These are phyloP conservation scores for Casuarina cunninghamiana DNA, from an alignment of 306 rosid species.

Conservation along the genomic window DNA sequence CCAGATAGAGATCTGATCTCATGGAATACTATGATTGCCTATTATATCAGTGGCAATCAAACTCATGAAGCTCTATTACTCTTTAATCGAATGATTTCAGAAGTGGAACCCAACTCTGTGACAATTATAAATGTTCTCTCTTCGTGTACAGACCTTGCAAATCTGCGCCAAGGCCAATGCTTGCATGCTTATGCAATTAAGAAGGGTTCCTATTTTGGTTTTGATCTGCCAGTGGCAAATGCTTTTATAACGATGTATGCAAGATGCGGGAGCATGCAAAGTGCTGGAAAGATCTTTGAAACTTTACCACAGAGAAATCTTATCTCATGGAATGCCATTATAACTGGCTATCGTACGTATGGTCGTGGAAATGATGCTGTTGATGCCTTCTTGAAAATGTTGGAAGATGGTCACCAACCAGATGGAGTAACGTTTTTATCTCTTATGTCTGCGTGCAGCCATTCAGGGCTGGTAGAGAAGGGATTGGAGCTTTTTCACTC, in stretches of 20 bases:
- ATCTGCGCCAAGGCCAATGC: constrained; percentile 42
- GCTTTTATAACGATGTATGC: constrained; percentile 45
- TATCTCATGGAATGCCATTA: constrained; percentile 52
- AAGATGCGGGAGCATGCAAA: constrained; percentile 44
- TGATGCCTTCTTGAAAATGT: constrained; percentile 33
- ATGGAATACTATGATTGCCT: constrained; percentile 50
- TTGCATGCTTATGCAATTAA: constrained; percentile 42
- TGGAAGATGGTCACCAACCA: constrained; percentile 42
- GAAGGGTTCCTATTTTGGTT: constrained; percentile 16
- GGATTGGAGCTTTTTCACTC: constrained; percentile 43
- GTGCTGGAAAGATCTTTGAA: constrained; percentile 40
- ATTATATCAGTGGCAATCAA: constrained; percentile 32
- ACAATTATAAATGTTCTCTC: constrained; percentile 45
- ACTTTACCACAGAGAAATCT: constrained; percentile 30
- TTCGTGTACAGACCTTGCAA: constrained; percentile 41
- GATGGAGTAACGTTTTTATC: constrained; percentile 37
- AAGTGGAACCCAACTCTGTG: constrained; percentile 39
- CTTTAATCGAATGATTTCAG: constrained; percentile 41
- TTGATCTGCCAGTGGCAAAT: constrained; percentile 37
- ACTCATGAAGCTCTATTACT: constrained; percentile 33
- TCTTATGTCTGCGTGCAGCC: constrained; percentile 55
- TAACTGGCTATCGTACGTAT: constrained; percentile 42
- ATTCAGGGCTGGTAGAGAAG: constrained; percentile 38
- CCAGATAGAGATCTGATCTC: constrained; percentile 42
- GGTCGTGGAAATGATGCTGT: constrained; percentile 45